Evolutionary conservation across 768 basidiomycete genomes (phyloP).

Genomic region (Trichaptum fuscoviolaceum): DNA sequence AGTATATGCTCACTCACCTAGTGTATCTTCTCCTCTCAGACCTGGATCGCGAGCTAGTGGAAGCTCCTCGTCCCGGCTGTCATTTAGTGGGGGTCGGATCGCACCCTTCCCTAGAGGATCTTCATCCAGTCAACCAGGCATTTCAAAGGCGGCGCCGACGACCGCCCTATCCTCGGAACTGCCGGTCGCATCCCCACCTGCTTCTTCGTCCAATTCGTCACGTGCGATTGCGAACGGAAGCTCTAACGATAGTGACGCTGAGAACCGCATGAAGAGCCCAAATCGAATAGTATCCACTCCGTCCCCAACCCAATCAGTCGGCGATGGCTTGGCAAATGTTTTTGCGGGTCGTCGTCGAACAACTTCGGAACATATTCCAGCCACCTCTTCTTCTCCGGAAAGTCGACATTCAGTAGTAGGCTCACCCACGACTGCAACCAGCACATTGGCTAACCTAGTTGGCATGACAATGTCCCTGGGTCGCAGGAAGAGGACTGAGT

Average conservation of each 20-base stretch:
- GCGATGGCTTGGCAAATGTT: slow-evolving; percentile 53
- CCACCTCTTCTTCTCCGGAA: slow-evolving; percentile 41
- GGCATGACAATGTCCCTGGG: slow-evolving; percentile 67
- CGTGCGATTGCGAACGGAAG: slow-evolving; percentile 5
- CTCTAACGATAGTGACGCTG: not conserved
- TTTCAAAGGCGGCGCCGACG: slow-evolving; percentile 59
- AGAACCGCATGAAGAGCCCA: slow-evolving; percentile 24
- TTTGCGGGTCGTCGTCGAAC: slow-evolving; percentile 47
- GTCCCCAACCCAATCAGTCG: slow-evolving; percentile 56
- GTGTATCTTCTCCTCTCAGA: slow-evolving; percentile 53
- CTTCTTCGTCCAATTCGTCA: slow-evolving; percentile 26
- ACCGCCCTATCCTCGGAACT: slow-evolving; percentile 57
- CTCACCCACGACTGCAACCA: slow-evolving; percentile 24
- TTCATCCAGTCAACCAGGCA: slow-evolving; percentile 33
- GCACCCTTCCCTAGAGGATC: slow-evolving; percentile 49
- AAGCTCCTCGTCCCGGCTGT: slow-evolving; percentile 66
- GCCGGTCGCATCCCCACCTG: slow-evolving; percentile 39
- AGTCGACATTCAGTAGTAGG: slow-evolving; percentile 20
- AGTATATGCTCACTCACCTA: slow-evolving; percentile 31
- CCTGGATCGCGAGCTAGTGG: slow-evolving; percentile 72
- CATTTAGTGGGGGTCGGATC: slow-evolving; percentile 43
- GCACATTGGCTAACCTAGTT: slow-evolving; percentile 27
- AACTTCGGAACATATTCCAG: slow-evolving; percentile 53
- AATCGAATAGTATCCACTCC: slow-evolving; percentile 27
- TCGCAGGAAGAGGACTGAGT: slow-evolving; percentile 37